Conservation (phyloP, 352 stramenopile genomes). For the Elongisporangium prolatum region DNA sequence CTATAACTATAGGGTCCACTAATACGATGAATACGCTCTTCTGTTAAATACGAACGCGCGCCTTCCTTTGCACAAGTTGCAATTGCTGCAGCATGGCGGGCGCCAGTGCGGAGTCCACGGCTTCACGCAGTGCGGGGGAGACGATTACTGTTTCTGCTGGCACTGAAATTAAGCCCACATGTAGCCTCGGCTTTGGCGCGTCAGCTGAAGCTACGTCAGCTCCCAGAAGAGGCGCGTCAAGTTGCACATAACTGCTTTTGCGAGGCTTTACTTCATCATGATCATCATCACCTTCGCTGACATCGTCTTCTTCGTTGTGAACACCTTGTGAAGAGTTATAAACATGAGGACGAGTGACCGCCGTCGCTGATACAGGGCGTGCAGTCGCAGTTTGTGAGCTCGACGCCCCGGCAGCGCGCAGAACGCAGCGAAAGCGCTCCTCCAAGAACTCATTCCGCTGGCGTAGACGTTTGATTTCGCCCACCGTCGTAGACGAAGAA, state of each 20-base stretch:
- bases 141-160: neutral
- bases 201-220: neutral
- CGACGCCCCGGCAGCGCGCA: neutral
- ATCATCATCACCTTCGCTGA: neutral
- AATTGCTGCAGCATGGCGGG: neutral
- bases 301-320: neutral
- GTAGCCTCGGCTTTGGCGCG: neutral
- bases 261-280: neutral
- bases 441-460: slow-evolving; percentile 59
- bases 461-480: slow-evolving; percentile 47
- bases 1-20: neutral
- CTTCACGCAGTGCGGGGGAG: neutral
- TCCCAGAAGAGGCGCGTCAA: neutral
- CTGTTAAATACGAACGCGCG: neutral
- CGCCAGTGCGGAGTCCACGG: neutral
- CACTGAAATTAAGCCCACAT: neutral
- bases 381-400: slow-evolving; percentile 1
- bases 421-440: slow-evolving; percentile 42
- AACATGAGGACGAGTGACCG: neutral
- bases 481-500: slow-evolving; percentile 7
- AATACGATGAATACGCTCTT: neutral
- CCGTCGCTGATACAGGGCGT: slow-evolving; percentile 11
- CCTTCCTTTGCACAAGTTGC: neutral
- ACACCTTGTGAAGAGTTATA: neutral
- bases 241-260: slow-evolving; percentile 1